Base-by-base conservation (phyloP, 352 stramenopile genomes). In the Pythium brachiatum region DNA sequence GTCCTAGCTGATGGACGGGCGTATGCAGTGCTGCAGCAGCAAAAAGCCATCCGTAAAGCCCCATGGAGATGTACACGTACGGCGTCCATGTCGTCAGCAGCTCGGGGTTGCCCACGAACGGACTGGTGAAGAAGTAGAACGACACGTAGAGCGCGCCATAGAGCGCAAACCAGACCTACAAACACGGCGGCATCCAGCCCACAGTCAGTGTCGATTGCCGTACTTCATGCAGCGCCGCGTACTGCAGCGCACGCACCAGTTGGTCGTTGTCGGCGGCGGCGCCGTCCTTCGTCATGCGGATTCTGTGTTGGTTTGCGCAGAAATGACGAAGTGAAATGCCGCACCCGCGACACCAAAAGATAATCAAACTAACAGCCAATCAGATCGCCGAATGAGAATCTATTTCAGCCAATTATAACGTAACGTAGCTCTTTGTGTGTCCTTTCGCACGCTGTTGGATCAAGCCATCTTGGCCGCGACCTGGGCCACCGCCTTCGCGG, bases 111-210 rank as follows among this genome's bases (percentile, higher is more conserved):
- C 81, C 84, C 47, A 94, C 81, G 62, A 95, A 95, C 6, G 86
- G 86, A 52, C 84, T 94, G 52, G 86, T 94, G 70, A 95, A 95
- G 73, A 94, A 86, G 77, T 95, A 95, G 68, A 95, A 95, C 29
- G 86, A 88, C 25, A 92, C 44, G 54, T 92, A 93, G 63, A 95
- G 79, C 43, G 73, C 80, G 52, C 79, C 75, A 58, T 89, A 95
- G 58, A 95, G 76, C 53, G 79, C 67, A 60, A 95, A 95, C 86
- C 86, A 95, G 51, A 89, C 71, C 86, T 94, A 21, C 47, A 57
- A 4, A 1, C 27, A 2, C n/a, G 3, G 3, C 11, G 7, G 3
- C 13, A 59, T 13, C 20, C 31, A 47, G 15, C 23, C 16, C 38
- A 21, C 2, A 7, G 15, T 44, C 5, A 44, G 16, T 23, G 18